Base-by-base conservation (phyloP, 2,329 filamentous ascomycete species). In the Bisporella sp. region DNA sequence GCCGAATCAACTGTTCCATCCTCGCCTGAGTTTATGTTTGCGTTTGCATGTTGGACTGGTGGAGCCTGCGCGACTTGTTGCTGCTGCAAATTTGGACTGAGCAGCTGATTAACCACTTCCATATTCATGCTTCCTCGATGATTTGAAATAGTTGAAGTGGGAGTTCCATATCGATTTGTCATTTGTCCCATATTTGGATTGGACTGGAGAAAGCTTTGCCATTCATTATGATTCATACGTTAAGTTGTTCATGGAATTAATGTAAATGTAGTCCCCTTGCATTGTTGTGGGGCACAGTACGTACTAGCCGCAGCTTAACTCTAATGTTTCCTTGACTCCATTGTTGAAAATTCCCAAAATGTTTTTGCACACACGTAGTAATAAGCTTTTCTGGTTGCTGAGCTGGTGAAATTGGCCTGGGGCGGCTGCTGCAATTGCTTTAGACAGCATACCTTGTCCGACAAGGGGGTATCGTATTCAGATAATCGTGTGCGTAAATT, bases 401-500 rank as follows among this genome's bases (percentile, higher is more conserved):
- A 46, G 75, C 74, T 30, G 75, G 72, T 13, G 73, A 52, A 76
- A 73, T 6, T 77, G 75, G 11, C 74, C 75, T 49, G 76, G 63
- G 64, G 81, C 79, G 48, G 78, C 69, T 49, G 65, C 55, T 46
- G 79, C 77, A 43, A 97, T 75, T 28, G 85, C 82, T 79, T 87
- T 86, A 37, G 93, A 97, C 21, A 99, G 75, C 83, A 97, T 89
- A 48, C 95, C 93, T 69, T 99, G 92, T 28, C 93, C 93, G 29
- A 96, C 92, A 50, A 97, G 77, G 48, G 95, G 93, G 13, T 89
- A 64, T 96, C 91, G 57, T 88, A 87, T 70, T 99, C 93, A 9
- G 93, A 68, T 92, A 97, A 68, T 99, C 93, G 72, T 89, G 89
- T 31, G 92, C 90, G 69, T 99, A 99, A 50, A 99, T 84, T n/a